phyloP scores from a whole-genome alignment of 1,284 basidiomycete genomes.

The Tetrapyrgos nigripes region DNA sequence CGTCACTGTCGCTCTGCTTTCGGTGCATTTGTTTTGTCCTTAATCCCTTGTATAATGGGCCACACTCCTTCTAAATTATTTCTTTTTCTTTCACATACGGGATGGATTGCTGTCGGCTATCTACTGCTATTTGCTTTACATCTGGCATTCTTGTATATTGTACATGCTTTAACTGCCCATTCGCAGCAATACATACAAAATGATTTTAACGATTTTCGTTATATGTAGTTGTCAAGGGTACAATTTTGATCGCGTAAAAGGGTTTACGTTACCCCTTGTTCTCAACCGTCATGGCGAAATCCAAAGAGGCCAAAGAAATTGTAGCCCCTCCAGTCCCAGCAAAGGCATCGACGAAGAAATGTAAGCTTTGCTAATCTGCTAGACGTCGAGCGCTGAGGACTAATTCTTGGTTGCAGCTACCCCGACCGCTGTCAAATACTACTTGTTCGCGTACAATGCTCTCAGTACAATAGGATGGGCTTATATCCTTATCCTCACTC shows the following conservation, averaged over 20 bases:
- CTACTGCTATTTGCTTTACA: background rate
- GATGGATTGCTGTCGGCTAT: background rate
- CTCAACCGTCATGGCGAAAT: constrained; percentile 11
- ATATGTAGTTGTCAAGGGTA: background rate
- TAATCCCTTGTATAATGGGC: background rate
- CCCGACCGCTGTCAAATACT: constrained; percentile 51
- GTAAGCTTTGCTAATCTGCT: background rate
- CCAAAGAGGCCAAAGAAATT: background rate
- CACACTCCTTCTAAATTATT: background rate
- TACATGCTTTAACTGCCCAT: background rate
- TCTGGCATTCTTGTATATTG: background rate
- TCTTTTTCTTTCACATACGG: background rate
- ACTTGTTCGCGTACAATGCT: constrained; percentile 83
- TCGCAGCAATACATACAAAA: too few relatives aligned
- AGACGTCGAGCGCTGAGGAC: background rate
- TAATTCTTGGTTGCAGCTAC: background rate
- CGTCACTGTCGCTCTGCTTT: background rate
- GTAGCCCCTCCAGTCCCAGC: constrained; percentile 6
- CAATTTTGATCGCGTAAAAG: background rate
- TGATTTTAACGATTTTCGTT: background rate
- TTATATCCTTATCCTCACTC: constrained; percentile 62
- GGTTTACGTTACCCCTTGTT: background rate
- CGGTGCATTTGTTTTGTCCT: background rate
- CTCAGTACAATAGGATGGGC: constrained; percentile 78
- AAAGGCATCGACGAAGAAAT: constrained; percentile 9